Base-by-base conservation (phyloP, 148 eudicot genomes). In the Amaranthus hypochondriacus region DNA sequence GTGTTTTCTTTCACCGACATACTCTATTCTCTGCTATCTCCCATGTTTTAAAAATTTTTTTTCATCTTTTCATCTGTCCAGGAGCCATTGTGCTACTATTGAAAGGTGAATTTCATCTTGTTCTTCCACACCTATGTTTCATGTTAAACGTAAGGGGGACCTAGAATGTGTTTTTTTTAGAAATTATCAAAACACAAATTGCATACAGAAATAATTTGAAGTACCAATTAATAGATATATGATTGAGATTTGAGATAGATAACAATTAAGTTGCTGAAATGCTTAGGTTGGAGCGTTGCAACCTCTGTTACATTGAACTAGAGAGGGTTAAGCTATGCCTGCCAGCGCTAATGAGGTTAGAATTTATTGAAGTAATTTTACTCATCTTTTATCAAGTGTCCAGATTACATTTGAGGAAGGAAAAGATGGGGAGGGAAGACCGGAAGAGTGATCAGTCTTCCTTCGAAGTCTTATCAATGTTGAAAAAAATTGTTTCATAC, bases 211-310 rank as follows among this genome's bases (percentile, higher is more conserved):
- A 7, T 5, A 10, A 53, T 46, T 54, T n/a, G 62, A 7, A 21
- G 53, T 50, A 55, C n/a, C 52, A 48, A 48, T 42, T 44, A 10
- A 9, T 57, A 13, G 46, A 14, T 39, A 47, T 7, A 14, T 43
- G 64, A 4, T 75, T 42, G 61, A 55, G 62, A 61, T 64, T 14
- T 67, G 61, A 28, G 49, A 9, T 46, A 2, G 42, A 51, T 54
- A n/a, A 15, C 70, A 44, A 51, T 73, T 44, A 10, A 71, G 56
- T 70, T 72, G 53, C 4, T 49, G 42, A 66, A 54, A 14, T 74
- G 9, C 74, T 28, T 67, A 95, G 99, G 89, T 74, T 90, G 78
- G 99, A 95, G 73, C 93, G 99, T 43, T 92, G 92, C 87, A 92
- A 92, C 78, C 84, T 87, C 48, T 95, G 99, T 83, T 90, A 79